These are phyloP conservation scores for Bisporella sp. DNA, from an alignment of 2,329 filamentous ascomycete species.

Conservation along the genomic window DNA sequence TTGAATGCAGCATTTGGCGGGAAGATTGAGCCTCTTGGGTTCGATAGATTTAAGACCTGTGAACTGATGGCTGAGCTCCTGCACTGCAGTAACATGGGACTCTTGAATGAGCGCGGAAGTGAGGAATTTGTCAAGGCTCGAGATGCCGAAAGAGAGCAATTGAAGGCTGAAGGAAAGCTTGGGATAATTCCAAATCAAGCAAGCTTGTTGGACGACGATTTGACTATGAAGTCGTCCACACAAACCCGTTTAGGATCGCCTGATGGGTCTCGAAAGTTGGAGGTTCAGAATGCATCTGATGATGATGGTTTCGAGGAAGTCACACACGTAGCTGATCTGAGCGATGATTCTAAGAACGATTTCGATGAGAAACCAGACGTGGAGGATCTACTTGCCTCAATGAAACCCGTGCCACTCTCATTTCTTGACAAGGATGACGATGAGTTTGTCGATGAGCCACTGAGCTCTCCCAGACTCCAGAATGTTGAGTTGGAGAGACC, in stretches of 20 bases:
- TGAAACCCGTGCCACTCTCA: conserved; percentile 29
- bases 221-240: conserved; percentile 51
- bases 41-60: conserved; percentile 97
- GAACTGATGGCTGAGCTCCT: conserved; percentile 96
- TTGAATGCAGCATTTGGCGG: conserved; percentile 84
- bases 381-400: conserved; percentile 39
- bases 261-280: conserved; percentile 63
- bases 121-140: conserved; percentile 77
- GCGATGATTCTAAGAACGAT: conserved; percentile 65
- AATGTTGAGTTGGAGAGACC: conserved; percentile 47
- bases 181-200: conserved; percentile 33
- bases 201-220: conserved; percentile 51
- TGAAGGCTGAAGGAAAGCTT: conserved; percentile 72
- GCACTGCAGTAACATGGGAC: conserved; percentile 97
- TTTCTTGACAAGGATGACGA: conserved; percentile 57
- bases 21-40: conserved; percentile 88
- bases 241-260: conserved; percentile 40
- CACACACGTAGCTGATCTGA: conserved; percentile 58
- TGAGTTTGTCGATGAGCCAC: conserved; percentile 71
- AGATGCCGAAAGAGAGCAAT: conserved; percentile 72
- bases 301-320: conserved; percentile 96
- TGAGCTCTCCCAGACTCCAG: conserved; percentile 60
- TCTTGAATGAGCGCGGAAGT: conserved; percentile 85
- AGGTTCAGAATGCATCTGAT: conserved; percentile 74
- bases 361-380: conserved; percentile 50